Evolutionary conservation across 805 yeast genomes (phyloP), one percentile per base, ranked within the genome.

Genomic region (Kluyveromyces siamensis): DNA sequence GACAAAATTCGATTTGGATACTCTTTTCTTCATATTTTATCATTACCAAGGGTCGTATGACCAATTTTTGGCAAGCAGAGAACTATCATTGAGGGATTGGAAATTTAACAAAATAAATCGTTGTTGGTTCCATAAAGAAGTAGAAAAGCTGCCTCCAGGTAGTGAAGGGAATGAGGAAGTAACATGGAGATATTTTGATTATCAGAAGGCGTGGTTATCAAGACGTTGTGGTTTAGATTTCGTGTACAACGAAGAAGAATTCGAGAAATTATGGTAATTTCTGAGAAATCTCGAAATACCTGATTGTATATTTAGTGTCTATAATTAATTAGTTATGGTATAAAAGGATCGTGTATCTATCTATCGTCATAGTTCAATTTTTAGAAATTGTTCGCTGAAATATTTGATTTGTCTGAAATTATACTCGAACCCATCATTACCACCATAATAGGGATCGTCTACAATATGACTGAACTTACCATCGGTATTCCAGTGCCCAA

Each of bases 401-500:
- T 85, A 89, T 10, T 70, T 61, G 45, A 89, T 73, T 61, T 90
- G 98, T 48, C 75, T 62, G 62, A 81, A 90, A 65, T 86, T 87
- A 49, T 71, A 74, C 64, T 87, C 93, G 62, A 90, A 90, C 1
- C 96, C 96, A 54, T 79, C 75, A 18, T 68, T 69, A 0, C 95
- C 96, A 6, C 97, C 97, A 60, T 90, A 91, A 65, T 91, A 90
- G 1, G 98, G 98, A 64, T 90, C 98, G 48, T 80, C 86, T 6
- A 90, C 90, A 35, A 86, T 78, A 36, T 66, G 72, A 17, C 71
- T 72, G 51, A 74, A 77, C 39, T 68, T 64, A 1, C 65, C 53
- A 57, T 78, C 79, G 0, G 78, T 76, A 49, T 79, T 74, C 83
- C 88, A 90, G n/a, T 84, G 79, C 0, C 97, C 97, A 71, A 90